Base-by-base conservation (phyloP, 805 yeast genomes). In the Grigorovia yakushimaensis region DNA sequence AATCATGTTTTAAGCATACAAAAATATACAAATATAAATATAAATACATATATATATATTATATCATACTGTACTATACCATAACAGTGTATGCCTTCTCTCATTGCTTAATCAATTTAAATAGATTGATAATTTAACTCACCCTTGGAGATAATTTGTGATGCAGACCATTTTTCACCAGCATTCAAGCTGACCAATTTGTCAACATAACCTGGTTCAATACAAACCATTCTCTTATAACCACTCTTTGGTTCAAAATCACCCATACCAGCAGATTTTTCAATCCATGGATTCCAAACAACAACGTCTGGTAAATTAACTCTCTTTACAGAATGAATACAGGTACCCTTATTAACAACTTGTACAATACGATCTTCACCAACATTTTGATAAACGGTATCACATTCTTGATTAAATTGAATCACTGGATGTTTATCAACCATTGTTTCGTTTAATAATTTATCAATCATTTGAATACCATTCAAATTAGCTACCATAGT, bases 251-350 rank as follows among this genome's bases (percentile, higher is more conserved):
- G 98, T 56, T 73, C 76, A 59, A 91, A 93, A 68, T 93, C 98
- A 39, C 72, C 81, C 91, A 93, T 86, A 1, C 83, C 81, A 21
- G 69, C 72, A n/a, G 93, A 78, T 64, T 84, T 86, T 48, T 83
- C 75, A 54, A 77, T 72, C 98, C 98, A 93, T 36, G 98, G 98
- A 66, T 93, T 93, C 98, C 98, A 93, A 47, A 93, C 97, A 43
- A 93, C 98, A 35, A 76, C 69, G 53, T 79, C 84, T 33, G 72
- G 74, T 39, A 86, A 70, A 56, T 82, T 82, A 15, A 68, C 68
- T 60, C 95, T 74, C 46, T 76, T 71, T 35, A 91, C 65, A 39
- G 84, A 80, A 62, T 82, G 83, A 43, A 79, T 64, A 7, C 87
- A 89, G 52, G 78, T 74, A 42, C 91, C 93, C 47, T 75, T 73